phyloP scores from a whole-genome alignment of 2,329 filamentous ascomycete species.

The Aureobasidium pullulans region DNA sequence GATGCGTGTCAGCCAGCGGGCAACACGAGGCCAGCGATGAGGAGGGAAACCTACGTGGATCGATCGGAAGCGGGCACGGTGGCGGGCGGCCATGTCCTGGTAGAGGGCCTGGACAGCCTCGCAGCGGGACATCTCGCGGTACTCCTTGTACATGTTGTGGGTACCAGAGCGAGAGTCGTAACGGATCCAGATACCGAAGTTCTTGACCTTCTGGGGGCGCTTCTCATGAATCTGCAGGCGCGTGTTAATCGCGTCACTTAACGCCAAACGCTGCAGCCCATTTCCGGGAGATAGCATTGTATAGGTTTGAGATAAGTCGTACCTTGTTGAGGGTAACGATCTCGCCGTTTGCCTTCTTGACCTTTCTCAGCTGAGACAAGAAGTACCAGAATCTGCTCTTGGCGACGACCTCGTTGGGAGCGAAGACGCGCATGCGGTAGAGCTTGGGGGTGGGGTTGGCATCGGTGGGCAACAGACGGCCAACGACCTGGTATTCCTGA shows the following conservation, averaged over 20 bases:
- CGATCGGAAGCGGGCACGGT: constrained; percentile 95
- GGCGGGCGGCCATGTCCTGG: constrained; percentile 99
- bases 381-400: constrained; percentile 99
- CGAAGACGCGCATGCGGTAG: constrained; percentile 99
- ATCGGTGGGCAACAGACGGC: constrained; percentile 97
- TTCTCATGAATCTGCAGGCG: constrained; percentile 82
- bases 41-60: constrained; percentile 72
- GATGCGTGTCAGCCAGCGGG: constrained; percentile 1
- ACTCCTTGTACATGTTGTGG: constrained; percentile 99
- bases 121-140: constrained; percentile 95
- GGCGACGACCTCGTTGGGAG: constrained; percentile 93
- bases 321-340: constrained; percentile 96
- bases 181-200: constrained; percentile 99
- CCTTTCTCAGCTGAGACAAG: constrained; percentile 96
- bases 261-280: constrained; percentile 16
- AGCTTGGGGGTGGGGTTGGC: constrained; percentile 94
- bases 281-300: constrained; percentile 17
- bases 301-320: constrained; percentile 34
- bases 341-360: constrained; percentile 99
- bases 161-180: constrained; percentile 99
- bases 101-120: constrained; percentile 96
- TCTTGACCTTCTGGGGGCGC: constrained; percentile 99
- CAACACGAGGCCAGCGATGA: not conserved
- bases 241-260: constrained; percentile 15
- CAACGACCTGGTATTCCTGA: constrained; percentile 99